Evolutionary conservation across 805 yeast species (phyloP).

Genomic region (Suhomyces canberraensis): DNA sequence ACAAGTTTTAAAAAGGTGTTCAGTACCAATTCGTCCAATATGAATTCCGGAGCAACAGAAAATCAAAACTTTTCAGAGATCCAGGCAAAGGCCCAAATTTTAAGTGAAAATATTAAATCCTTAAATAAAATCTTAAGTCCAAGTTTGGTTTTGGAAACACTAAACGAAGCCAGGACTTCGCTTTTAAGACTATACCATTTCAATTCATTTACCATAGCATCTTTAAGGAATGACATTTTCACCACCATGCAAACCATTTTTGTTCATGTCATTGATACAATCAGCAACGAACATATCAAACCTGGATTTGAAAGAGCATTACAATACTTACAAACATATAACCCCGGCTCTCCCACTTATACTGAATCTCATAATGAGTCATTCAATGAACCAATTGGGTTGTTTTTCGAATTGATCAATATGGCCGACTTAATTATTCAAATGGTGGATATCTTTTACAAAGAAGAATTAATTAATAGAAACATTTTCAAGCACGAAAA

Average conservation of each 20-base stretch:
- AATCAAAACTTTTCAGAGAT: slow-evolving; percentile 53
- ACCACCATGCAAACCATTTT: slow-evolving; percentile 59
- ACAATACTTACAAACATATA: slow-evolving; percentile 62
- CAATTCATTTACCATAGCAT: slow-evolving; percentile 31
- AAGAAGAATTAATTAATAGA: slow-evolving; percentile 67
- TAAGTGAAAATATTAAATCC: slow-evolving; percentile 70
- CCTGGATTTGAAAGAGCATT: slow-evolving; percentile 85
- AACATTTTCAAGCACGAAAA: slow-evolving; percentile 63
- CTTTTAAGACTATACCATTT: slow-evolving; percentile 51
- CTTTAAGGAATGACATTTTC: slow-evolving; percentile 30
- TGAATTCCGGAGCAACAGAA: slow-evolving; percentile 1
- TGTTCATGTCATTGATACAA: slow-evolving; percentile 55
- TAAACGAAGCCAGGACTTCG: slow-evolving; percentile 65
- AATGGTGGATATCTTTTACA: slow-evolving; percentile 86
- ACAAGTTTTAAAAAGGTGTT: slow-evolving; percentile 24
- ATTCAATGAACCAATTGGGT: slow-evolving; percentile 77
- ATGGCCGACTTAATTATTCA: slow-evolving; percentile 91
- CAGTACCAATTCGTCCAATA: slow-evolving; percentile 11
- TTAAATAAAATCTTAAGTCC: slow-evolving; percentile 76
- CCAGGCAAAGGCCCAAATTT: slow-evolving; percentile 76
- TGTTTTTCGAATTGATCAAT: slow-evolving; percentile 87
- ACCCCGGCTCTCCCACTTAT: slow-evolving; percentile 46
- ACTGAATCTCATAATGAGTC: slow-evolving; percentile 26
- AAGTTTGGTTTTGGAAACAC: slow-evolving; percentile 68
- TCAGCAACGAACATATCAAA: slow-evolving; percentile 74